phyloP scores from a whole-genome alignment of 768 basidiomycete genomes.

The Amanita phalloides region DNA sequence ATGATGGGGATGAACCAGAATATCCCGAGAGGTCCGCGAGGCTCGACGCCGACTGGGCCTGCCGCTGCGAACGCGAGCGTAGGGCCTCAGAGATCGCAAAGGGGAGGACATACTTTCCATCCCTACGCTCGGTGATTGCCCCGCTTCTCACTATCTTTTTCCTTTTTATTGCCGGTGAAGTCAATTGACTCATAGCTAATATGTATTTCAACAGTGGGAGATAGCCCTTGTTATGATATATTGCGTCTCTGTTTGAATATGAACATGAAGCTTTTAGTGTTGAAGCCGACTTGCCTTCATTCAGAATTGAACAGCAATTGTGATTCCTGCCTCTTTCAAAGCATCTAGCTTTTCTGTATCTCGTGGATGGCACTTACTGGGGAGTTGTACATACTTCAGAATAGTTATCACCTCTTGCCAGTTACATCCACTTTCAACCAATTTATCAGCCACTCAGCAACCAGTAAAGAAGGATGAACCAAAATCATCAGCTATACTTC shows the following conservation, averaged over 20 bases:
- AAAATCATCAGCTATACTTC: too few species aligned
- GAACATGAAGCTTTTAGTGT: too few species aligned
- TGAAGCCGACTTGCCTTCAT: too few species aligned
- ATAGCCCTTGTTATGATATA: too few species aligned
- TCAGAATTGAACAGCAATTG: neutral
- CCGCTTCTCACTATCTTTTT: too few species aligned
- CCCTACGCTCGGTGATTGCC: constrained; percentile 59
- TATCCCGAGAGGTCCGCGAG: constrained; percentile 57
- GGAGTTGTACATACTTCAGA: neutral
- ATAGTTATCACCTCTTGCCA: neutral
- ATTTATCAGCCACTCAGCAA: neutral
- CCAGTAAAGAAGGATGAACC: too few species aligned
- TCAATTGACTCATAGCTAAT: too few species aligned
- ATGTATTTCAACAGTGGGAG: too few species aligned
- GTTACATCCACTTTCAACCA: neutral
- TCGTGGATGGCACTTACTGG: neutral
- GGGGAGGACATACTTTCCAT: constrained; percentile 77
- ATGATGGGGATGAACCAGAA: constrained; percentile 42
- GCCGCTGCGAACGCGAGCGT: constrained; percentile 39
- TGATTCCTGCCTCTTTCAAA: neutral
- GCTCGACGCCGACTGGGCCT: constrained; percentile 27
- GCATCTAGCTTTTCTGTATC: neutral
- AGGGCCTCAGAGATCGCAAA: constrained; percentile 64
- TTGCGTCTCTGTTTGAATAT: too few species aligned
- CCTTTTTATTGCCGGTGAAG: too few species aligned